Evolutionary conservation across 495 filamentous ascomycete genomes (phyloP).

Genomic region (Rostrohypoxylon terebratum): DNA sequence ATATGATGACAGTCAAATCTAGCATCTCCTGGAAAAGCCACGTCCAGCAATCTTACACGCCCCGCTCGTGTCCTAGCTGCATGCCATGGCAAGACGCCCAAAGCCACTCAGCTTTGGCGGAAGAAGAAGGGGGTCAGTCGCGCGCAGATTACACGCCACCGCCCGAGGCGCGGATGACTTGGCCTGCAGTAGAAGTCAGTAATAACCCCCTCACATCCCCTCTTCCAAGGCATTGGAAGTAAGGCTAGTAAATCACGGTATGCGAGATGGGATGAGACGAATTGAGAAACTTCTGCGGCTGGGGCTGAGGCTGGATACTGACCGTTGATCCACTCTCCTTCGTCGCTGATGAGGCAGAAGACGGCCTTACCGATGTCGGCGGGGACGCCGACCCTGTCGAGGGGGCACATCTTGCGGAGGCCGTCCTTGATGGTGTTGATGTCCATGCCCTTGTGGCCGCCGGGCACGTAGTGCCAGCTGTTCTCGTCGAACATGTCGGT

Average conservation of each 20-base stretch:
- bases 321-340: constrained; percentile 72
- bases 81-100: neutral
- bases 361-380: constrained; percentile 68
- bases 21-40: neutral
- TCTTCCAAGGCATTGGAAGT: neutral
- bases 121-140: neutral
- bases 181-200: constrained; percentile 45
- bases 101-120: neutral
- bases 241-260: too few species aligned
- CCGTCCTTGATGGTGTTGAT: constrained; percentile 50
- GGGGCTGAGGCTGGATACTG: constrained; percentile 38
- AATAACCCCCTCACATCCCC: neutral
- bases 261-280: too few species aligned
- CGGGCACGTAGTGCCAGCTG: constrained; percentile 70
- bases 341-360: constrained; percentile 65
- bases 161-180: constrained; percentile 54
- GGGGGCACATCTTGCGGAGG: constrained; percentile 63
- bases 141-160: constrained; percentile 44
- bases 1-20: neutral
- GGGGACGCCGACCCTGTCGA: constrained; percentile 64
- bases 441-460: constrained; percentile 58
- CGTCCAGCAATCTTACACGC: neutral
- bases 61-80: neutral
- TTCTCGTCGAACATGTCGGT: constrained; percentile 77
- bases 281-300: too few species aligned